A percentile compares a stretch with the other conserved stretches of the same genome.
phyloP scores from a whole-genome alignment of 495 filamentous ascomycete species.

The Aspergillus ostianus region DNA sequence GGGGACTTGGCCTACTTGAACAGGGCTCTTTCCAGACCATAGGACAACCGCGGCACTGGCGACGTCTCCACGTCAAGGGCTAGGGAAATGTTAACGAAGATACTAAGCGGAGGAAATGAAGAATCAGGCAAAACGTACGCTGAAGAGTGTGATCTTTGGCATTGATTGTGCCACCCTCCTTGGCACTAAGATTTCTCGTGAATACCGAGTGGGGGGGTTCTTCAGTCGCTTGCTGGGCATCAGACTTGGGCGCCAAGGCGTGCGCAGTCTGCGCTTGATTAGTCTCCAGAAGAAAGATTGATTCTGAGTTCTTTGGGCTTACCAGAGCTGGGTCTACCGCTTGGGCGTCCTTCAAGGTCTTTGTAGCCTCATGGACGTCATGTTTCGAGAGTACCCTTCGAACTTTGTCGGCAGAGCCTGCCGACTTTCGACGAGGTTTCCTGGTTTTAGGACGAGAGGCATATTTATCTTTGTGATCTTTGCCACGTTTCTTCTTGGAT shows the following conservation, averaged over 20 bases:
- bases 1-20: slow-evolving; percentile 64
- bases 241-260: too few species aligned
- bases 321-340: too few species aligned
- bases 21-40: slow-evolving; percentile 83
- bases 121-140: slow-evolving; percentile 19
- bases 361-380: too few species aligned
- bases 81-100: slow-evolving; percentile 23
- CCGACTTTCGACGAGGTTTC: too few species aligned
- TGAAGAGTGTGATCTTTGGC: slow-evolving; percentile 12
- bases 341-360: too few species aligned
- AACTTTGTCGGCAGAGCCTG: too few species aligned
- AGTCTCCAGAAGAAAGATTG: too few species aligned
- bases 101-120: neutral
- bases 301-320: too few species aligned
- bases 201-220: neutral
- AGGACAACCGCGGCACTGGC: slow-evolving; percentile 67
- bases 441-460: too few species aligned
- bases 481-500: too few species aligned
- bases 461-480: too few species aligned
- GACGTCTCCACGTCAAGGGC: slow-evolving; percentile 53
- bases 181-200: neutral
- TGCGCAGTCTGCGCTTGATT: neutral
- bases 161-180: slow-evolving; percentile 15
- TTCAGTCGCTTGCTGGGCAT: neutral
- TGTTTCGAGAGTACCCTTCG: too few species aligned